Evolutionary conservation across 257 asterid species (phyloP).

Genomic region (Solanum sejunctum): DNA sequence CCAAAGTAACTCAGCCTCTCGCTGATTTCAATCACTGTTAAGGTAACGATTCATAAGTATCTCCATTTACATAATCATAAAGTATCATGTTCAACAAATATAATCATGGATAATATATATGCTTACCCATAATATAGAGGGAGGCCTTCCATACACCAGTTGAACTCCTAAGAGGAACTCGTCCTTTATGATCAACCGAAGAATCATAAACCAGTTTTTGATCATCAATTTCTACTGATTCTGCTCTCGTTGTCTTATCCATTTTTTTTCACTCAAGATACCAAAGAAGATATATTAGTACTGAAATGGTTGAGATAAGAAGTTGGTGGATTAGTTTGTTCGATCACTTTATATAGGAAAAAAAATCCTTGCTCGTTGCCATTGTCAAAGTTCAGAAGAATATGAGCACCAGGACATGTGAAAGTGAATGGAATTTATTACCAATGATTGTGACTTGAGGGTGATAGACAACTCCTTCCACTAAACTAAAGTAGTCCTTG

Average conservation of each 20-base stretch:
- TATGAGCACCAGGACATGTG: background rate
- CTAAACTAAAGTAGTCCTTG: background rate
- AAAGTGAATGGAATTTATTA: background rate
- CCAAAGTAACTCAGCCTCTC: constrained; percentile 18
- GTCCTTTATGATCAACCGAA: constrained; percentile 60
- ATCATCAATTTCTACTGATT: constrained; percentile 22
- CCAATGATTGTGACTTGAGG: constrained; percentile 4
- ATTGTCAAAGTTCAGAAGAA: background rate
- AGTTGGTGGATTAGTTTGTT: constrained; percentile 8
- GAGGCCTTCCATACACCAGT: constrained; percentile 96
- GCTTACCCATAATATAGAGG: constrained; percentile 62
- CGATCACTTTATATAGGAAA: constrained; percentile 17
- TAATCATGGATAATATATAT: too few relatives aligned
- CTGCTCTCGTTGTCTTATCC: constrained; percentile 6
- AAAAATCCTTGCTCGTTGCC: background rate
- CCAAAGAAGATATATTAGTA: background rate
- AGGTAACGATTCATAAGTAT: constrained; percentile 50
- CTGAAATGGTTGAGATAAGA: background rate
- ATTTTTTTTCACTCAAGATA: background rate
- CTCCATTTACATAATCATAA: background rate
- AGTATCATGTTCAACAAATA: background rate
- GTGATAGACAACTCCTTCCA: background rate
- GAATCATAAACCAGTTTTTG: constrained; percentile 68
- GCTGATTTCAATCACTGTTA: constrained; percentile 13
- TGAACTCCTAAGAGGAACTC: constrained; percentile 55